These are phyloP conservation scores for Pseudotsuga menziesii DNA, from an alignment of 75 land plant species.

Conservation along the genomic window DNA sequence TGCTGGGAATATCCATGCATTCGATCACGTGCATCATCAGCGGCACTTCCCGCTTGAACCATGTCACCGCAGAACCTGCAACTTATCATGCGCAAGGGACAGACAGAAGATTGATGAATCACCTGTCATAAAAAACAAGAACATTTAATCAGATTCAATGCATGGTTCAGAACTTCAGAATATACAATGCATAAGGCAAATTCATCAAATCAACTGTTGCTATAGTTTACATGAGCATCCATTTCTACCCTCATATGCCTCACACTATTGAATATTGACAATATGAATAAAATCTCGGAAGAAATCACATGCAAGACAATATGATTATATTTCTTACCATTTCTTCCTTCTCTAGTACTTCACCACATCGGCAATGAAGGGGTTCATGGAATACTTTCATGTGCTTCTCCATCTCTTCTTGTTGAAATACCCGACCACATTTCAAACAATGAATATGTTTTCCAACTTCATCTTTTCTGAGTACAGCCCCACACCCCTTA, in stretches of 20 bases:
- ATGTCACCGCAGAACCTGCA: conserved; percentile 95
- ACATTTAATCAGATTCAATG: background rate
- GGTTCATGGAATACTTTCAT: conserved; percentile 93
- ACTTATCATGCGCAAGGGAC: conserved; percentile 69
- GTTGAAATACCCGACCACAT: conserved; percentile 69
- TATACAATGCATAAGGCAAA: background rate
- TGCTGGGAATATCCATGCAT: conserved; percentile 78
- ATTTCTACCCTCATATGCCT: background rate
- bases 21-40: conserved; percentile 63
- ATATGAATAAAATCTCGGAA: conserved; percentile 4
- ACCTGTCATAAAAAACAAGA: conserved; percentile 46
- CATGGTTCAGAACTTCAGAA: background rate
- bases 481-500: conserved; percentile 76
- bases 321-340: conserved; percentile 54
- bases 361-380: conserved; percentile 72
- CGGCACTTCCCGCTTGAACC: conserved; percentile 78
- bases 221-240: background rate
- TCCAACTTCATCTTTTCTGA: conserved; percentile 62
- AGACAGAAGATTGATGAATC: conserved; percentile 66
- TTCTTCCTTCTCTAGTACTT: conserved; percentile 71
- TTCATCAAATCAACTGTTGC: conserved; percentile 1
- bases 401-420: conserved; percentile 80
- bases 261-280: background rate
- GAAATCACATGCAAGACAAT: background rate
- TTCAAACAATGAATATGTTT: conserved; percentile 83